Conservation (phyloP, 352 stramenopile species). For the Peronospora farinosa region DNA sequence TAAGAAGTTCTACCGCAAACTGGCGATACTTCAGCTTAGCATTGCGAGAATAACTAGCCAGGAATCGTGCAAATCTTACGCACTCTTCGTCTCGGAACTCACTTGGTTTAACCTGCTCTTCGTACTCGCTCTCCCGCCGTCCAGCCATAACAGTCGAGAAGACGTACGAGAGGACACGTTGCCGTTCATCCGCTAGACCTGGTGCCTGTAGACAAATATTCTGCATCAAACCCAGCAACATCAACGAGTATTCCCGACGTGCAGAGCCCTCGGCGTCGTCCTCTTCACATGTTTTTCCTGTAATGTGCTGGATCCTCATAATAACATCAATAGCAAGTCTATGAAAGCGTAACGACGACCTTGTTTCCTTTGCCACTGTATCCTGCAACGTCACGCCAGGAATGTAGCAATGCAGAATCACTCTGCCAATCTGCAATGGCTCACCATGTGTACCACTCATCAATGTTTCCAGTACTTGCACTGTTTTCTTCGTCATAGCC, state of each 20-base stretch:
- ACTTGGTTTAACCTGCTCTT: constrained; percentile 7
- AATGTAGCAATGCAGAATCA: constrained; percentile 69
- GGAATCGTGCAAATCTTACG: constrained; percentile 53
- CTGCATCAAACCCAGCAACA: constrained; percentile 56
- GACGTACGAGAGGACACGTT: constrained; percentile 52
- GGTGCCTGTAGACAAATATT: constrained; percentile 74
- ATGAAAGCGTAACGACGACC: constrained; percentile 57
- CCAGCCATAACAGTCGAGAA: constrained; percentile 38
- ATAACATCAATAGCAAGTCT: constrained; percentile 55
- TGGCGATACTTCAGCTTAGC: constrained; percentile 70
- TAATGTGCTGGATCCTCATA: constrained; percentile 27
- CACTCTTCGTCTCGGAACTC: constrained; percentile 50
- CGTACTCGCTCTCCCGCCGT: constrained; percentile 10
- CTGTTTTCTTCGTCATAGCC: constrained; percentile 32
- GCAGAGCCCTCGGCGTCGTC: constrained; percentile 29
- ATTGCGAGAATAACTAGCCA: constrained; percentile 70
- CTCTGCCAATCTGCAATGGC: constrained; percentile 40
- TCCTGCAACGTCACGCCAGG: constrained; percentile 67
- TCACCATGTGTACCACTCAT: constrained; percentile 52
- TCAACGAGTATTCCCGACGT: constrained; percentile 33
- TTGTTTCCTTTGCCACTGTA: constrained; percentile 40
- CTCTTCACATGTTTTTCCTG: constrained; percentile 18
- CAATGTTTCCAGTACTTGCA: constrained; percentile 42
- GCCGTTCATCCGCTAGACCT: constrained; percentile 61
- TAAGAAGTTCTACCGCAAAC: constrained; percentile 73